Evolutionary conservation across 225 moss, liverwort and hornwort genomes (phyloP).

Genomic region (Pseudoscleropodium purum): DNA sequence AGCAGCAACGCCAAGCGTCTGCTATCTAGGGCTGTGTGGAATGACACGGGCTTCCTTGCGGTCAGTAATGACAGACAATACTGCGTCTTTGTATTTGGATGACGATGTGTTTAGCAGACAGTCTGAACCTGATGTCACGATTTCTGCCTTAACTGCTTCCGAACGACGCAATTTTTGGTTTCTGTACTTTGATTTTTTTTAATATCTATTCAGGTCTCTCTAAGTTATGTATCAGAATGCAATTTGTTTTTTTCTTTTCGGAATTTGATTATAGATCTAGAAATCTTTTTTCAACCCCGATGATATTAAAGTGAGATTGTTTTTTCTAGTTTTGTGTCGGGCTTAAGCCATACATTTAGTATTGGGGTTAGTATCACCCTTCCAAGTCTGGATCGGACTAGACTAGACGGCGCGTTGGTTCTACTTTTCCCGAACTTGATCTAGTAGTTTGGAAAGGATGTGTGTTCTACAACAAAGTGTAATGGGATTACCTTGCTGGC

Average conservation of each 20-base stretch:
- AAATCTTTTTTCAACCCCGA: background rate
- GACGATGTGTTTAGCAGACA: background rate
- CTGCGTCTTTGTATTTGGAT: background rate
- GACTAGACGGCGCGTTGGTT: background rate
- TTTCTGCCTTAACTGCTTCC: background rate
- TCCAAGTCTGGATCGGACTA: background rate
- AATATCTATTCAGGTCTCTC: background rate
- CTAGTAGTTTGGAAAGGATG: background rate
- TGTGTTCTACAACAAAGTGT: background rate
- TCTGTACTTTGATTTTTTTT: background rate
- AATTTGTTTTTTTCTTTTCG: background rate
- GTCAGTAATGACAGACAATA: conserved; percentile 30
- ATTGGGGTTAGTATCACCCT: background rate
- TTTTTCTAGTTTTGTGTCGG: background rate
- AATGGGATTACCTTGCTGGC: background rate
- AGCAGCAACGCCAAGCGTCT: conserved; percentile 79
- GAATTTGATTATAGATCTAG: background rate
- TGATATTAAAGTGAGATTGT: background rate
- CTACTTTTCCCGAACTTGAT: background rate
- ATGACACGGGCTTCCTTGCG: conserved; percentile 93
- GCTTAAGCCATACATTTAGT: background rate
- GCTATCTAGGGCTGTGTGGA: conserved; percentile 90
- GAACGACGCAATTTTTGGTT: background rate
- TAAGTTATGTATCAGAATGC: background rate
- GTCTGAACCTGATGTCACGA: background rate